Conservation (phyloP, 108 stramenopile species). For the Pseudonitzschia pungens region DNA sequence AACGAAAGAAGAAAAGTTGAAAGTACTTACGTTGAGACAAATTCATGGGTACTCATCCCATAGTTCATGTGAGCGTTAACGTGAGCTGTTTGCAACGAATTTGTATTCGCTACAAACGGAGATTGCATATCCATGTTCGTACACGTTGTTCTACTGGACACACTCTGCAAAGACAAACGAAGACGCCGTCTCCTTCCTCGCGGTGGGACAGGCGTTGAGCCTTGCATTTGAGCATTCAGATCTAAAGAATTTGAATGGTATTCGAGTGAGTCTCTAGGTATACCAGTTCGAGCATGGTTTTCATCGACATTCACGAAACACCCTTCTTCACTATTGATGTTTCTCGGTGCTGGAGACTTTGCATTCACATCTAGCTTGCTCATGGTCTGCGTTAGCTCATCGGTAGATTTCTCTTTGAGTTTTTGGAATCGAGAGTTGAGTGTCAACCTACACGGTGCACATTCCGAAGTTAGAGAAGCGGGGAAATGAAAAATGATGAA, state of each 20-base stretch:
- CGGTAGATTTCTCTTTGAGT: neutral
- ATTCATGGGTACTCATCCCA: neutral
- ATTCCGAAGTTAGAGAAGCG: neutral
- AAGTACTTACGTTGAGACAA: conserved; percentile 21
- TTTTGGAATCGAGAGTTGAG: conserved; percentile 9
- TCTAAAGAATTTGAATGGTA: conserved; percentile 31
- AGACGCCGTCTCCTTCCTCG: conserved; percentile 14
- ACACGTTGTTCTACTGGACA: neutral
- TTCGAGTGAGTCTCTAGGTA: conserved; percentile 28
- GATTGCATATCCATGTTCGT: conserved; percentile 1
- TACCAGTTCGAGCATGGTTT: neutral
- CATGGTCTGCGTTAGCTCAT: conserved; percentile 21
- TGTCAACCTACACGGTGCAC: conserved; percentile 9
- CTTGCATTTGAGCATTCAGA: conserved; percentile 39
- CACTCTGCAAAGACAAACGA: conserved; percentile 29
- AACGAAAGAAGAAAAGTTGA: neutral
- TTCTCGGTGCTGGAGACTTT: conserved; percentile 6
- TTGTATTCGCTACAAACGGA: conserved; percentile 12
- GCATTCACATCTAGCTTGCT: conserved; percentile 23
- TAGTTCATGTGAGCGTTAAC: neutral
- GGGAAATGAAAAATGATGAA: neutral
- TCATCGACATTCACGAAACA: neutral
- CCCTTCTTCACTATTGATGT: conserved; percentile 8
- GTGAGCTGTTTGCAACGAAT: conserved; percentile 2
- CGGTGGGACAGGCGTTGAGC: conserved; percentile 29